Percentiles rank a stretch among this genome's conserved stretches.
Evolutionary conservation across 2,329 filamentous ascomycete species (phyloP).

Genomic region (Fusarium keratoplasticum): DNA sequence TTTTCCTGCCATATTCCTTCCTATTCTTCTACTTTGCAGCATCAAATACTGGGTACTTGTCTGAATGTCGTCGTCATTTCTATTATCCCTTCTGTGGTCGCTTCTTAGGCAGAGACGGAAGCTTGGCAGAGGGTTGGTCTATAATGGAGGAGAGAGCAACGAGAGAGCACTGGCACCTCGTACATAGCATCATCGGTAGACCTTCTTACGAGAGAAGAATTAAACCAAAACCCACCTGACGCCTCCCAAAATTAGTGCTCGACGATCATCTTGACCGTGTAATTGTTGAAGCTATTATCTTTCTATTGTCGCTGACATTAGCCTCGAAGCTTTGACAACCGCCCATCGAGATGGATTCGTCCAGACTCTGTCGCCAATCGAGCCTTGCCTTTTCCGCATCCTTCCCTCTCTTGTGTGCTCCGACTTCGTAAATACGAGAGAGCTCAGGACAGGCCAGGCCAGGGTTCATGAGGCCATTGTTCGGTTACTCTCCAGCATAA

Average conservation of each 20-base stretch:
- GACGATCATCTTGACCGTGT: background rate
- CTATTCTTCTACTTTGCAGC: background rate
- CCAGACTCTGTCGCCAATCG: background rate
- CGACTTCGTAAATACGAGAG: slow-evolving; percentile 8
- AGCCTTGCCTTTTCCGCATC: background rate
- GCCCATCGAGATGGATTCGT: background rate
- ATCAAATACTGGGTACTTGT: slow-evolving; percentile 9
- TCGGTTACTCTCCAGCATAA: slow-evolving; percentile 1
- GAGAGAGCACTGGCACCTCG: slow-evolving; percentile 3
- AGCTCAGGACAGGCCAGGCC: background rate
- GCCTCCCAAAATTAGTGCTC: background rate
- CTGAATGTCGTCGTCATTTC: background rate
- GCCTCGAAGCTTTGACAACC: background rate
- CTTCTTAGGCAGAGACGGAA: background rate
- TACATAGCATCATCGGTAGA: slow-evolving; percentile 26
- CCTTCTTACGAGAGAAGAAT: slow-evolving; percentile 8
- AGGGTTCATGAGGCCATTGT: slow-evolving; percentile 24
- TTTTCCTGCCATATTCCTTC: slow-evolving; percentile 1
- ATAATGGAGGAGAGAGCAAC: background rate
- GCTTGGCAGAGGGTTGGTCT: background rate
- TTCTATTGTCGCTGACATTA: background rate
- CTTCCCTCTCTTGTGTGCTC: background rate
- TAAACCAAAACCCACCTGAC: slow-evolving; percentile 17
- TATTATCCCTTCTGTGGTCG: background rate
- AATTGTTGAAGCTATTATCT: background rate